phyloP scores from a whole-genome alignment of 129 eudicot genomes.

The Deinandra increscens region DNA sequence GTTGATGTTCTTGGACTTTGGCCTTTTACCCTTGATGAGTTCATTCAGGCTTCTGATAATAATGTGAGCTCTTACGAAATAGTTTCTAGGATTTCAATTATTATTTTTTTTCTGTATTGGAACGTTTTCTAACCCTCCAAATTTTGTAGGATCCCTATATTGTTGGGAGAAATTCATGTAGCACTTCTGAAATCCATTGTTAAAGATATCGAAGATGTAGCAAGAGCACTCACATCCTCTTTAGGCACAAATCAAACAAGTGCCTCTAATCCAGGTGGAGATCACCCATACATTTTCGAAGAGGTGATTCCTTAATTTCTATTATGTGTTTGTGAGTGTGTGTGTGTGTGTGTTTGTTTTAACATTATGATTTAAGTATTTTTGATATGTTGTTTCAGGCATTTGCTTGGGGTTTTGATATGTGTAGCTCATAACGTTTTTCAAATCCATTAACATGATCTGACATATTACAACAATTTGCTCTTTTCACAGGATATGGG shows the following conservation, averaged over 20 bases:
- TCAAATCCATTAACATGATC: constrained; percentile 86
- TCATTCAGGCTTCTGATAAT: constrained; percentile 80
- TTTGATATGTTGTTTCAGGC: constrained; percentile 49
- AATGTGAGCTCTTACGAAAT: constrained; percentile 53
- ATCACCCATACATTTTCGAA: constrained; percentile 85
- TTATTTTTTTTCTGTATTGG: not conserved
- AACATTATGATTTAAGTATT: not conserved
- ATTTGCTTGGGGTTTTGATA: constrained; percentile 90
- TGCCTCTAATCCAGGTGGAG: constrained; percentile 71
- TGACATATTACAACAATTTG: constrained; percentile 78
- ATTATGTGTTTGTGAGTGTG: not conserved
- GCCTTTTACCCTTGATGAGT: constrained; percentile 98
- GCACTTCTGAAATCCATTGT: constrained; percentile 67
- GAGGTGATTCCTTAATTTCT: constrained; percentile 65
- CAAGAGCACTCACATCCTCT: constrained; percentile 65
- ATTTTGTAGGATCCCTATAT: constrained; percentile 65
- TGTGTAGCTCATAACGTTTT: constrained; percentile 74
- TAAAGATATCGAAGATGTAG: constrained; percentile 94
- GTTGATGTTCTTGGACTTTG: constrained; percentile 93
- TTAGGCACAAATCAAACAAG: constrained; percentile 59
- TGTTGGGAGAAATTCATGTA: constrained; percentile 84
- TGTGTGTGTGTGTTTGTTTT: no score
- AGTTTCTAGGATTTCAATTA: constrained; percentile 1
- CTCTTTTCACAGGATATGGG: constrained; percentile 80
- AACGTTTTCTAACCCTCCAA: constrained; percentile 10